These are phyloP conservation scores for Phytophthora ramorum DNA, from an alignment of 352 stramenopile species.

Conservation along the genomic window DNA sequence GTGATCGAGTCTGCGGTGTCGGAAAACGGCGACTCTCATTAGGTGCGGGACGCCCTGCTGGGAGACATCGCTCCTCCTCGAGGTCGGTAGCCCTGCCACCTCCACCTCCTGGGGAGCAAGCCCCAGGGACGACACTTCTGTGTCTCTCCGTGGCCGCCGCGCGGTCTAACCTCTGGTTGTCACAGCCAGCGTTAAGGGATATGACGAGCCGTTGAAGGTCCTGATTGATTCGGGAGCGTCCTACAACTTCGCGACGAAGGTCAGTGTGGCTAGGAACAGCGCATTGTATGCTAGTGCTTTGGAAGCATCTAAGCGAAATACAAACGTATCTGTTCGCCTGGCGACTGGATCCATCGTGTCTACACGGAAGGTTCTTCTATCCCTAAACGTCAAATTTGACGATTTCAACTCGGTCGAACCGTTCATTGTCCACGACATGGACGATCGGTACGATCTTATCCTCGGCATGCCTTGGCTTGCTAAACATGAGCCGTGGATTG, in stretches of 20 bases:
- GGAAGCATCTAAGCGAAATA: conserved; percentile 1
- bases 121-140: neutral
- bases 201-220: conserved; percentile 1
- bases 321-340: conserved; percentile 2
- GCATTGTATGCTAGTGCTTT: conserved; percentile 2
- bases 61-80: too few relatives aligned
- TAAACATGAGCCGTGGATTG: too few relatives aligned
- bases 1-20: too few relatives aligned
- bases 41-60: too few relatives aligned
- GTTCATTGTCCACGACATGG: neutral
- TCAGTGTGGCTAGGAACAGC: neutral
- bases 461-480: too few relatives aligned
- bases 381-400: neutral
- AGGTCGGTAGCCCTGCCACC: too few relatives aligned
- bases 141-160: neutral
- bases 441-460: neutral
- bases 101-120: neutral
- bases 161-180: conserved; percentile 2
- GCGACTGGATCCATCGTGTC: neutral
- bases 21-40: too few relatives aligned
- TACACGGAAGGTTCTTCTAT: neutral
- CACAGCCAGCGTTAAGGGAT: neutral
- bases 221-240: conserved; percentile 4
- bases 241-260: neutral
- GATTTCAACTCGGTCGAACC: neutral